phyloP scores from a whole-genome alignment of 352 stramenopile genomes.

The Globisporangium emineosum region DNA sequence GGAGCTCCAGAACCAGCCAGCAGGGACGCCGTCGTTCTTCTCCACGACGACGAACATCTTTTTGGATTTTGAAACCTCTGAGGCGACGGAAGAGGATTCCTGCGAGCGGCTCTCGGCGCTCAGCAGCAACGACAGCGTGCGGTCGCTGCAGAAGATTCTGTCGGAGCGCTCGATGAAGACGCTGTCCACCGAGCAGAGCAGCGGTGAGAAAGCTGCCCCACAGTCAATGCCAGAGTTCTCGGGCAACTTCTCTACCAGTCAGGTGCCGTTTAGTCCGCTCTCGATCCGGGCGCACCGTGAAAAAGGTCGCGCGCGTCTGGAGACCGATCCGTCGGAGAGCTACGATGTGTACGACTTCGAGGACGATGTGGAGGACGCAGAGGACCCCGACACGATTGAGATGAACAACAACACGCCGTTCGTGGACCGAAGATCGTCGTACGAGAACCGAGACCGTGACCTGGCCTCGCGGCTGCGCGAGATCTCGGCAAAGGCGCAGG shows the following conservation, averaged over 20 bases:
- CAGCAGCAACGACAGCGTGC: slow-evolving; percentile 43
- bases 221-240: slow-evolving; percentile 27
- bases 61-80: slow-evolving; percentile 25
- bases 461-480: slow-evolving; percentile 55
- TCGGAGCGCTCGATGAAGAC: slow-evolving; percentile 17
- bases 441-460: slow-evolving; percentile 44
- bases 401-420: slow-evolving; percentile 28
- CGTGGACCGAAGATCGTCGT: slow-evolving; percentile 32
- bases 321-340: slow-evolving; percentile 65
- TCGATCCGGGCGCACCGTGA: slow-evolving; percentile 43
- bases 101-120: slow-evolving; percentile 40
- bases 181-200: slow-evolving; percentile 10
- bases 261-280: slow-evolving; percentile 58
- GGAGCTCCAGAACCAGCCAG: slow-evolving; percentile 34
- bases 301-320: slow-evolving; percentile 39
- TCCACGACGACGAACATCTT: slow-evolving; percentile 34
- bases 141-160: slow-evolving; percentile 26
- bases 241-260: slow-evolving; percentile 38
- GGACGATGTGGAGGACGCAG: slow-evolving; percentile 22
- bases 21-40: slow-evolving; percentile 21
- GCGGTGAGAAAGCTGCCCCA: slow-evolving; percentile 13
- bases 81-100: slow-evolving; percentile 29
- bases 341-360: slow-evolving; percentile 56
- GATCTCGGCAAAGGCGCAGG: slow-evolving; percentile 60
- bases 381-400: slow-evolving; percentile 30